phyloP scores from a whole-genome alignment of 2,329 filamentous ascomycete species.

The Cercospora zeae-maydis region DNA sequence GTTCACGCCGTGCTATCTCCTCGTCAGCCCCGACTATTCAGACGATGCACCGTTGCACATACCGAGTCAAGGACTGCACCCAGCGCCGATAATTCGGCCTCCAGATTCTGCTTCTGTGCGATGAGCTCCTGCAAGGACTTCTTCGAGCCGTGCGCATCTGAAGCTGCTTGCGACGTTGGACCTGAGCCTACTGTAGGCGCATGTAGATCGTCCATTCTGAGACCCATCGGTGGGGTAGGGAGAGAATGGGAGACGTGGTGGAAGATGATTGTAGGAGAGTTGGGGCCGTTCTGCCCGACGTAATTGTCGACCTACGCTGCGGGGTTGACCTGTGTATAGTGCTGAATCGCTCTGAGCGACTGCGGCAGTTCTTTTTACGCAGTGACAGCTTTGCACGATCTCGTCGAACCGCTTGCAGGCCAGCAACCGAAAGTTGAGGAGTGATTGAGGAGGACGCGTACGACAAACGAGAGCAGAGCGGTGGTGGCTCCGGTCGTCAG shows the following conservation, averaged over 20 bases:
- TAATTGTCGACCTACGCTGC: slow-evolving; percentile 10
- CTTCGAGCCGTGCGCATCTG: slow-evolving; percentile 50
- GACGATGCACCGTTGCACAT: slow-evolving; percentile 33
- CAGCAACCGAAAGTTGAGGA: background rate
- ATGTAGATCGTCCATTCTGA: slow-evolving; percentile 62
- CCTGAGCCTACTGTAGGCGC: slow-evolving; percentile 73
- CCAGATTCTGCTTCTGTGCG: slow-evolving; percentile 76
- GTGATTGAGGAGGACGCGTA: background rate
- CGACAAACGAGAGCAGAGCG: background rate
- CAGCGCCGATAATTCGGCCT: slow-evolving; percentile 81
- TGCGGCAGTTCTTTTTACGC: background rate
- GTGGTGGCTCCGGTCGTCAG: background rate
- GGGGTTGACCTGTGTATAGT: background rate
- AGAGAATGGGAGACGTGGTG: background rate
- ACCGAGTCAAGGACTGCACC: slow-evolving; percentile 86
- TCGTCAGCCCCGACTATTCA: slow-evolving; percentile 18
- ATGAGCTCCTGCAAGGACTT: slow-evolving; percentile 76
- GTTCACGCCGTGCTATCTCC: slow-evolving; percentile 78
- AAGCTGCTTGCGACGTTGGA: slow-evolving; percentile 46
- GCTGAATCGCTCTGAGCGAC: background rate
- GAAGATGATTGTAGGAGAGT: background rate
- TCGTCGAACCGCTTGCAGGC: background rate
- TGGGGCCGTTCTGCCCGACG: background rate
- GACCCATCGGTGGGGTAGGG: slow-evolving; percentile 43
- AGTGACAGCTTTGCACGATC: background rate